phyloP scores from a whole-genome alignment of 352 stramenopile species.

The Saprolegnia diclina region DNA sequence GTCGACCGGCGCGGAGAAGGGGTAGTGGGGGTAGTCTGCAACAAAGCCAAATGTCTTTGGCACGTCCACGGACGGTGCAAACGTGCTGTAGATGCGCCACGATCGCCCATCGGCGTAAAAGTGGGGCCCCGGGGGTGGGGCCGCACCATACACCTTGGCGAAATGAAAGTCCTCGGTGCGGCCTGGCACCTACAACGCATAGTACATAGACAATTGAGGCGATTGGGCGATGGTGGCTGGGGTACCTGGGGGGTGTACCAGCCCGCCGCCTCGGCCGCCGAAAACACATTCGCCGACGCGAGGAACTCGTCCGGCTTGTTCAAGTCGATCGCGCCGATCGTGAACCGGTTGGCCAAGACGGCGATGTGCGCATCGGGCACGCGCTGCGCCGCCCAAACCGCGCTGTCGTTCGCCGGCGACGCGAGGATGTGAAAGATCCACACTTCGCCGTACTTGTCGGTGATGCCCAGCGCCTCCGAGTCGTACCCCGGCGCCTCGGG shows the following conservation, averaged over 20 bases:
- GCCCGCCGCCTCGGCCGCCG: constrained; percentile 6
- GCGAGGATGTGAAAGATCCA: constrained; percentile 80
- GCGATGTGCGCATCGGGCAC: constrained; percentile 53
- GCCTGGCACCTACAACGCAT: constrained; percentile 52
- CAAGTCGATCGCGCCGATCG: constrained; percentile 51
- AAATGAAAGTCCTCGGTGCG: constrained; percentile 59
- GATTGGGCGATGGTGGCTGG: background rate
- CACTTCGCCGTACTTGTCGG: constrained; percentile 43
- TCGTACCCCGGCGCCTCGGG: constrained; percentile 30
- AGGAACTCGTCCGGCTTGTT: constrained; percentile 21
- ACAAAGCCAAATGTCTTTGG: constrained; percentile 51
- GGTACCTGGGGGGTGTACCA: constrained; percentile 27
- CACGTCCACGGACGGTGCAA: constrained; percentile 72
- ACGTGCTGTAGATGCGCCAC: constrained; percentile 82
- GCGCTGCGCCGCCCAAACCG: constrained; percentile 64
- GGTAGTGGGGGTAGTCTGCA: constrained; percentile 75
- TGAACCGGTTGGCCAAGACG: constrained; percentile 74
- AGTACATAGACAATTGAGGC: background rate
- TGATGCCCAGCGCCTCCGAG: constrained; percentile 50
- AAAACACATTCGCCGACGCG: constrained; percentile 24
- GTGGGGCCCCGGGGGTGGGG: constrained; percentile 46
- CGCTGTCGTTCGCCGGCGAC: constrained; percentile 29
- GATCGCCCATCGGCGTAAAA: constrained; percentile 78
- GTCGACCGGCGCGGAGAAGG: constrained; percentile 86
- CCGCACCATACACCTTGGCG: constrained; percentile 55